Conservation (phyloP, 1,284 basidiomycete species). For the Trametes sp. region DNA sequence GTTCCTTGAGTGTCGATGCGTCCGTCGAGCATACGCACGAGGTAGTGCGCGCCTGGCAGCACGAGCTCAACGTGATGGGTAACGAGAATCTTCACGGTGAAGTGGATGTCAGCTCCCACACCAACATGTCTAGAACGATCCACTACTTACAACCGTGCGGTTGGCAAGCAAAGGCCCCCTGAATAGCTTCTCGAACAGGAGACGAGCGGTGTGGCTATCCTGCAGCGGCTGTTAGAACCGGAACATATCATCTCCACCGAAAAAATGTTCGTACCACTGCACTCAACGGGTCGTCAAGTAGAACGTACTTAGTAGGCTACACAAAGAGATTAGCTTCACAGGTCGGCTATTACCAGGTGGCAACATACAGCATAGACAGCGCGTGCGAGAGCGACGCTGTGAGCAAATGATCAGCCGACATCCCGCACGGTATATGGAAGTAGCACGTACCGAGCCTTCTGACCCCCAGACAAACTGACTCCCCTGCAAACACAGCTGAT, state of each 20-base stretch:
- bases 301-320: conserved; percentile 62
- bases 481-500: conserved; percentile 42
- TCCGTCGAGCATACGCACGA: conserved; percentile 79
- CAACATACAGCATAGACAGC: conserved; percentile 64
- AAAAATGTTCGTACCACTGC: conserved; percentile 65
- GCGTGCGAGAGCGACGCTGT: conserved; percentile 72
- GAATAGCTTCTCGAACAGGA: conserved; percentile 70
- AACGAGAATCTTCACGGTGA: conserved; percentile 65
- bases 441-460: conserved; percentile 60
- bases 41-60: conserved; percentile 70
- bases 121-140: background rate
- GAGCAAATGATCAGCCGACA: background rate
- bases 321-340: background rate
- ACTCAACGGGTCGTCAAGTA: conserved; percentile 77
- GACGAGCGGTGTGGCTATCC: conserved; percentile 79
- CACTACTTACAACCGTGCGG: conserved; percentile 67
- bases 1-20: conserved; percentile 74
- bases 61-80: conserved; percentile 82
- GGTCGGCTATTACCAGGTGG: background rate
- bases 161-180: conserved; percentile 68
- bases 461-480: conserved; percentile 70
- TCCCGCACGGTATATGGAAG: background rate
- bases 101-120: background rate
- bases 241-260: background rate
- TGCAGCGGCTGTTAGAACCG: conserved; percentile 37